A percentile compares a stretch with the other conserved stretches of the same genome.
Conservation (phyloP, 169 alveolate species). For the Plasmodium ovale region DNA sequence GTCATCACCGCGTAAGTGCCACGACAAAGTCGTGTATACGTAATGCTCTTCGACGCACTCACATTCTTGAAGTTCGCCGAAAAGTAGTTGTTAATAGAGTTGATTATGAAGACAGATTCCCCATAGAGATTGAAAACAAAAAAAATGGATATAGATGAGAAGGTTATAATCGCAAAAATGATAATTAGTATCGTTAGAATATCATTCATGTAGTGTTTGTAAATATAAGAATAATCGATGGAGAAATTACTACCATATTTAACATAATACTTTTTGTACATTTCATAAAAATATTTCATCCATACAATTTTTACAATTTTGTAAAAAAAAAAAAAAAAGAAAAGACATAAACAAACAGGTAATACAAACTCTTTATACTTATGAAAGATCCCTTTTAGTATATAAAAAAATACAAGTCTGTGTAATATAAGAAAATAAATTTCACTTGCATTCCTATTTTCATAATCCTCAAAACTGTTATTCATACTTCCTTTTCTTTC, state of each 20-base stretch:
- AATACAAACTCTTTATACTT: slow-evolving; percentile 57
- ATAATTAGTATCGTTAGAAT: slow-evolving; percentile 66
- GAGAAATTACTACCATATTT: slow-evolving; percentile 13
- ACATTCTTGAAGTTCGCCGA: slow-evolving; percentile 55
- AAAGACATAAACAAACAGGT: slow-evolving; percentile 17
- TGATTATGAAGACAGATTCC: slow-evolving; percentile 55
- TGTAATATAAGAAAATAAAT: slow-evolving; percentile 60
- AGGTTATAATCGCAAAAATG: slow-evolving; percentile 64
- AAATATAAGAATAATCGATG: slow-evolving; percentile 34
- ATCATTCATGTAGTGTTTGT: slow-evolving; percentile 50
- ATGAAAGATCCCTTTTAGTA: slow-evolving; percentile 22
- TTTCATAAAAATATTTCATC: slow-evolving; percentile 38
- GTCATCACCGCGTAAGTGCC: no score
- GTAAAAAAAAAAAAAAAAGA: slow-evolving; percentile 24
- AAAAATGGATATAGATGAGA: slow-evolving; percentile 53
- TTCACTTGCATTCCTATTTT: slow-evolving; percentile 59
- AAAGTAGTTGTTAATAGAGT: slow-evolving; percentile 35
- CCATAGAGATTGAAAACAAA: slow-evolving; percentile 68
- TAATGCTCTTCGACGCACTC: background rate
- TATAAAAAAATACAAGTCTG: slow-evolving; percentile 58
- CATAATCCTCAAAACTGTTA: slow-evolving; percentile 49
- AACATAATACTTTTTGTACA: slow-evolving; percentile 32
- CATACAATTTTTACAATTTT: slow-evolving; percentile 60
- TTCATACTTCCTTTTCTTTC: slow-evolving; percentile 26
- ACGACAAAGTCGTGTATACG: no score